Evolutionary conservation across 1,284 basidiomycete species (phyloP).

Genomic region (Tremellales sp.): DNA sequence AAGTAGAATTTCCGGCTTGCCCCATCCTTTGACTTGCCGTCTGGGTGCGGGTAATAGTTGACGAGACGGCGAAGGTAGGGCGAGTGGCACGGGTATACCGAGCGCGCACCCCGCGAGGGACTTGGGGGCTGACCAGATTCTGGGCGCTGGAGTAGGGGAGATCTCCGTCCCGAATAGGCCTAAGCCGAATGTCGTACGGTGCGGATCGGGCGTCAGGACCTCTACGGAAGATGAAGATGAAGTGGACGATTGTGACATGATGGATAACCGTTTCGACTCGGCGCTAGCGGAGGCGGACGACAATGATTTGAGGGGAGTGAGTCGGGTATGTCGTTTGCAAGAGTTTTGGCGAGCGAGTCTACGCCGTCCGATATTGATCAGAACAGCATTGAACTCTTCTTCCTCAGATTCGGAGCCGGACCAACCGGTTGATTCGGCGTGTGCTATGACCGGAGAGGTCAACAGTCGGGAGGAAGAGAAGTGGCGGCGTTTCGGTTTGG

Average conservation of each 20-base stretch:
- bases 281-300: no score
- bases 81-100: no score
- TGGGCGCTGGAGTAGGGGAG: no score
- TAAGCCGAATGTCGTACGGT: not conserved
- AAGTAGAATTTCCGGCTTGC: constrained; percentile 33
- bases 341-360: constrained; percentile 14
- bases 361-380: constrained; percentile 14
- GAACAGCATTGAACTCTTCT: constrained; percentile 26
- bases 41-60: constrained; percentile 21
- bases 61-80: not conserved
- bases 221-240: constrained; percentile 1
- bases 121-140: no score
- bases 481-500: no score
- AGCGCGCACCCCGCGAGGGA: no score
- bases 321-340: no score
- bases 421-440: no score
- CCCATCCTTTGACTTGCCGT: constrained; percentile 32
- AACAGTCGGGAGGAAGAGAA: no score
- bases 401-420: constrained; percentile 39
- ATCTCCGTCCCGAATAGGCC: not conserved
- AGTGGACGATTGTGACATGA: constrained; percentile 1
- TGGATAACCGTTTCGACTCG: constrained; percentile 7
- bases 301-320: constrained; percentile 4
- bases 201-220: not conserved
- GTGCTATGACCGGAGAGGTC: no score